Conservation (phyloP, 768 basidiomycete genomes). For the Rhizopogon roseolus region DNA sequence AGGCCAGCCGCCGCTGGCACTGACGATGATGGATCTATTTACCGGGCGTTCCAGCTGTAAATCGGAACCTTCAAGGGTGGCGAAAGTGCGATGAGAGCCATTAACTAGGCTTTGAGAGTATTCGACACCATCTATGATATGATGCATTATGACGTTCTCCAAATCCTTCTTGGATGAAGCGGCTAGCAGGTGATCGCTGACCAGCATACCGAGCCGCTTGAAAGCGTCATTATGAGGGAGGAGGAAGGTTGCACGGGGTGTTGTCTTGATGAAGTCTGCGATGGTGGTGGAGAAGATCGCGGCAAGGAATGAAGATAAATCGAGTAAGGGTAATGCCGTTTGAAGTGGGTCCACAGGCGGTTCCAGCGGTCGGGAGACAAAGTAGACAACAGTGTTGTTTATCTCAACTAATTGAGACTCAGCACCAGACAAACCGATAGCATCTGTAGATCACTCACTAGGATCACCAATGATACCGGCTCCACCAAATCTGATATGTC, state of each 20-base stretch:
- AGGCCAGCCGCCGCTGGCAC: conserved; percentile 75
- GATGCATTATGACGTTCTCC: conserved; percentile 82
- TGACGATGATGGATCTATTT: conserved; percentile 41
- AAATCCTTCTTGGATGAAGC: conserved; percentile 77
- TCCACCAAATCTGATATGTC: conserved; percentile 75
- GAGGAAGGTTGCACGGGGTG: conserved; percentile 73
- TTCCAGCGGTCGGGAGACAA: conserved; percentile 76
- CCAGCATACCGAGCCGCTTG: conserved; percentile 74
- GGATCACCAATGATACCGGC: conserved; percentile 75
- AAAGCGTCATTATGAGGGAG: conserved; percentile 92
- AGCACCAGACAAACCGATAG: conserved; percentile 7
- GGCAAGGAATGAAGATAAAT: conserved; percentile 87
- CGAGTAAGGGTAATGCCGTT: conserved; percentile 76
- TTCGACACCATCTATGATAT: conserved; percentile 70
- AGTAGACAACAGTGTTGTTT: conserved; percentile 82
- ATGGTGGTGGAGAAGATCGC: conserved; percentile 84
- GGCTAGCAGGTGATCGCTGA: conserved; percentile 81
- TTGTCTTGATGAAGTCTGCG: conserved; percentile 59
- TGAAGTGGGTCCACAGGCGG: conserved; percentile 81
- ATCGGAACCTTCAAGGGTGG: conserved; percentile 83
- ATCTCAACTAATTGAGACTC: conserved; percentile 47
- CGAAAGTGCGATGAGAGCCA: conserved; percentile 68
- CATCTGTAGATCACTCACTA: conserved; percentile 41
- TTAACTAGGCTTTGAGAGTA: conserved; percentile 60
- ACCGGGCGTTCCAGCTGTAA: conserved; percentile 64